Percentiles rank a stretch among this genome's conserved stretches.
Evolutionary conservation across 169 alveolate genomes (phyloP).

Genomic region (Eimeria acervulina): DNA sequence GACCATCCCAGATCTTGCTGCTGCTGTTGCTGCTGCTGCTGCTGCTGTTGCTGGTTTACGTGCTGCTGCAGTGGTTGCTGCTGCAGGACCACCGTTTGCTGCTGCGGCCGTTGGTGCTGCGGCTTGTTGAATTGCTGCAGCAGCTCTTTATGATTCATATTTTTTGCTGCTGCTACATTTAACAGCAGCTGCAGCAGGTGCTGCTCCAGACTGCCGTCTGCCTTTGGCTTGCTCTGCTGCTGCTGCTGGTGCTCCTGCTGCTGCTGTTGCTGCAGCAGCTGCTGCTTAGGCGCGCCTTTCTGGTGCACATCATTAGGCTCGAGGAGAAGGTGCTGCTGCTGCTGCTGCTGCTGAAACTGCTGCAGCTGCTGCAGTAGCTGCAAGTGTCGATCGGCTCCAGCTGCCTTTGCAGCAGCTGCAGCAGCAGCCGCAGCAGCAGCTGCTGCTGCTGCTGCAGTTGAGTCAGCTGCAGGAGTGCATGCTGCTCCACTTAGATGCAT

Average conservation of each 20-base stretch:
- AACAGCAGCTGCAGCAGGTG: constrained; percentile 35
- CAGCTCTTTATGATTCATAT: not conserved
- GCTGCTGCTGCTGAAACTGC: no score
- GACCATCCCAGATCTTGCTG: constrained; percentile 14
- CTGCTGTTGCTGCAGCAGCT: not conserved
- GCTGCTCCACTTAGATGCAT: not conserved
- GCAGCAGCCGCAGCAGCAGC: not conserved
- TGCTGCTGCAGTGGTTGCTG: no score
- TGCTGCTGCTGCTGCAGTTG: no score
- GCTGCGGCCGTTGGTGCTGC: not conserved
- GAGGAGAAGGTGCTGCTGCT: not conserved
- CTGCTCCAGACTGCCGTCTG: not conserved
- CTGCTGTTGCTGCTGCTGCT: constrained; percentile 37
- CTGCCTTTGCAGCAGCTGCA: not conserved
- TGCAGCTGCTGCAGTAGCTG: not conserved
- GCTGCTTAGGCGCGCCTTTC: not conserved
- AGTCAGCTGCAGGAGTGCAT: not conserved
- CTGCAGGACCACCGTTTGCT: no score
- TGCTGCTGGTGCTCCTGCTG: constrained; percentile 39
- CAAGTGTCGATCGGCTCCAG: not conserved
- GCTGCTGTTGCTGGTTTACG: not conserved
- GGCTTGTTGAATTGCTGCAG: not conserved
- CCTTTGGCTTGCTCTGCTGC: not conserved
- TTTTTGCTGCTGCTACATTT: not conserved
- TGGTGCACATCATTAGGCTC: not conserved